Conservation (phyloP, 192 early-diverging fungal genomes). For the Nowakowskiella sp. region DNA sequence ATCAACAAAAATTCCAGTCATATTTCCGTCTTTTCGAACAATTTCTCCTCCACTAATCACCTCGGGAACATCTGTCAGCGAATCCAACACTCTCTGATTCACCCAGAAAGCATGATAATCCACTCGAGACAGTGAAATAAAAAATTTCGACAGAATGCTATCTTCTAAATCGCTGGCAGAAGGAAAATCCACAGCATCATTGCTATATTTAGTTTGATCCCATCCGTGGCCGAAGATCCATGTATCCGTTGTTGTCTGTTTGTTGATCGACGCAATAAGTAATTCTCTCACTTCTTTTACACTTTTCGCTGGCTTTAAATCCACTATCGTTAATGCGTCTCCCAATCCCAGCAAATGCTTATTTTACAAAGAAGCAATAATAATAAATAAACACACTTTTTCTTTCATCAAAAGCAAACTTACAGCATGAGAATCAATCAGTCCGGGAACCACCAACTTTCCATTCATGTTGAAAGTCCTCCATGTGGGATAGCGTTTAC, state of each 20-base stretch:
- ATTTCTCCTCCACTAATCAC: slow-evolving; percentile 25
- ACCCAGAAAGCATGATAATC: slow-evolving; percentile 46
- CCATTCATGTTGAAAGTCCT: slow-evolving; percentile 20
- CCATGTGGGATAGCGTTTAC: background rate
- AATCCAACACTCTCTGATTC: slow-evolving; percentile 23
- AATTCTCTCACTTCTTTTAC: slow-evolving; percentile 9
- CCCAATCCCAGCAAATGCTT: slow-evolving; percentile 40
- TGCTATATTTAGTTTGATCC: slow-evolving; percentile 42
- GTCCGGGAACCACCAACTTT: slow-evolving; percentile 32
- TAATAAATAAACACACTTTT: background rate
- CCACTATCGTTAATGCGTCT: slow-evolving; percentile 13
- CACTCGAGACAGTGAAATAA: slow-evolving; percentile 34
- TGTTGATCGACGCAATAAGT: slow-evolving; percentile 18
- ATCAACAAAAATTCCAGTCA: slow-evolving; percentile 47
- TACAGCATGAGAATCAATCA: slow-evolving; percentile 48
- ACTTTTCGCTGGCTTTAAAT: slow-evolving; percentile 13
- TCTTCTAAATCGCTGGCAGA: slow-evolving; percentile 33
- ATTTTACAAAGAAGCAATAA: background rate
- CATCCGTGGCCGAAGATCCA: slow-evolving; percentile 47
- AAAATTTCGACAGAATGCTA: slow-evolving; percentile 22
- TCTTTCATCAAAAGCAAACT: background rate
- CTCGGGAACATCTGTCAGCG: background rate
- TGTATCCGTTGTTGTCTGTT: slow-evolving; percentile 5
- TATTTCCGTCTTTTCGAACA: slow-evolving; percentile 18
- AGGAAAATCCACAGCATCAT: slow-evolving; percentile 23